Percentiles rank a stretch among this genome's conserved stretches.
These are phyloP conservation scores for Wickerhamiella sergipiensis DNA, from an alignment of 805 yeast species.

Conservation along the genomic window DNA sequence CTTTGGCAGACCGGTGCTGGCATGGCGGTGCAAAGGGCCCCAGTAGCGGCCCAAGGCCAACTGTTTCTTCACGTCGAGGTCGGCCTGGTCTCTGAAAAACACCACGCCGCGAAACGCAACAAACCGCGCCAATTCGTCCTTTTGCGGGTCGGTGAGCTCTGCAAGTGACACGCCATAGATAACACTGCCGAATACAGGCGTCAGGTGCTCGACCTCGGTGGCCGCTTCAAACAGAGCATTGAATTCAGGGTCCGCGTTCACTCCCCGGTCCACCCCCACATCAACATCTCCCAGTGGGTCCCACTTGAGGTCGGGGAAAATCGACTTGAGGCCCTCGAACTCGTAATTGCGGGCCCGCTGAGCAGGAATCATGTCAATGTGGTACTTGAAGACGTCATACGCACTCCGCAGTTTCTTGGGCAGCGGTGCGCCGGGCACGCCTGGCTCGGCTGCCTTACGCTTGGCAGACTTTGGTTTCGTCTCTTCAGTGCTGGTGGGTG, in stretches of 20 bases:
- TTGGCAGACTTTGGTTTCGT: not conserved
- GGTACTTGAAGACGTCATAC: not conserved
- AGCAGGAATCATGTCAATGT: not conserved
- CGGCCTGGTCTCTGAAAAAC: slow-evolving; percentile 37
- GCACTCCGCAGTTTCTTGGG: not conserved
- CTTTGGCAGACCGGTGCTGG: slow-evolving; percentile 26
- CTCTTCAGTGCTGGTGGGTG: too few relatives aligned
- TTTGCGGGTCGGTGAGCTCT: slow-evolving; percentile 30
- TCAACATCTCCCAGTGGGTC: slow-evolving; percentile 18
- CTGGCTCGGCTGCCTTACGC: not conserved
- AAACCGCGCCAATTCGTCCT: slow-evolving; percentile 35
- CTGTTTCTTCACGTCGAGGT: slow-evolving; percentile 45
- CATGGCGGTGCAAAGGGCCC: slow-evolving; percentile 42
- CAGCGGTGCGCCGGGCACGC: not conserved
- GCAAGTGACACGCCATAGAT: slow-evolving; percentile 35
- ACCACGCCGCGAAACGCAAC: slow-evolving; percentile 37
- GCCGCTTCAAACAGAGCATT: slow-evolving; percentile 20
- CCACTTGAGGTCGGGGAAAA: slow-evolving; percentile 24
- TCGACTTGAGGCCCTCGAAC: slow-evolving; percentile 20
- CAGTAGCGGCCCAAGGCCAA: slow-evolving; percentile 55
- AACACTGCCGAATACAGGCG: slow-evolving; percentile 62
- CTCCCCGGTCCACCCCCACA: slow-evolving; percentile 16
- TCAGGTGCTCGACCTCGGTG: slow-evolving; percentile 29
- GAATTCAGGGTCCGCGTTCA: slow-evolving; percentile 21
- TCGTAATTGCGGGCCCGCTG: slow-evolving; percentile 13